Base-by-base conservation (phyloP, 331 rosid genomes). In the Saraca asoca region DNA sequence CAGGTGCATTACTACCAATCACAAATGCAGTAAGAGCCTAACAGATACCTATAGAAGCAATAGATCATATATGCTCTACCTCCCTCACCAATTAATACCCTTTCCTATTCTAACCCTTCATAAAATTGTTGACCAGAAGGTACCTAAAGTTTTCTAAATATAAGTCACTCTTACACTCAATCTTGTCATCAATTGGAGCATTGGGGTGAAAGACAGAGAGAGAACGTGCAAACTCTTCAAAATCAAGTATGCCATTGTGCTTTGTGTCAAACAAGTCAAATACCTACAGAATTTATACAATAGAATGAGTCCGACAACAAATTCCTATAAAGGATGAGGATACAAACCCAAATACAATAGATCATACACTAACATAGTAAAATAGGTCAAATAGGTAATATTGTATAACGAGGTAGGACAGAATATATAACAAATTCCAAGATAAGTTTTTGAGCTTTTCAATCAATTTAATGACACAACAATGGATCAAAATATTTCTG, bases 191-290 rank as follows among this genome's bases (percentile, higher is more conserved):
- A 53, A 80, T 68, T 49, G 83, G 83, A 33, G 88, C 88, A 66
- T 75, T 83, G 70, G 88, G 88, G 70, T 83, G 88, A 75, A 83
- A 83, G 68, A 83, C 85, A 31, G 88, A 83, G 39, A 83, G 83
- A 59, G 88, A 77, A 19, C 78, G 85, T 14, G 88, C 88, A 78
- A 83, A 83, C 79, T 80, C 88, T 17, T 77, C 88, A 5, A 83
- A 83, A 74, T 78, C 88, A 64, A 83, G 83, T 68, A 83, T 74
- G 18, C 88, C 88, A 68, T 83, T 80, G 48, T 83, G 85, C 78
- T 77, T 83, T 58, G 85, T 80, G 60, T 83, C 88, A 50, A 83
- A 83, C 70, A 83, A 75, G 67, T 83, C 85, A 49, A 83, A 83
- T 62, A 83, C 88, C 88, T 83, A 54, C 56, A 70, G 11, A 65